Conservation (phyloP, 2,329 filamentous ascomycete genomes). For the Calycina marina region DNA sequence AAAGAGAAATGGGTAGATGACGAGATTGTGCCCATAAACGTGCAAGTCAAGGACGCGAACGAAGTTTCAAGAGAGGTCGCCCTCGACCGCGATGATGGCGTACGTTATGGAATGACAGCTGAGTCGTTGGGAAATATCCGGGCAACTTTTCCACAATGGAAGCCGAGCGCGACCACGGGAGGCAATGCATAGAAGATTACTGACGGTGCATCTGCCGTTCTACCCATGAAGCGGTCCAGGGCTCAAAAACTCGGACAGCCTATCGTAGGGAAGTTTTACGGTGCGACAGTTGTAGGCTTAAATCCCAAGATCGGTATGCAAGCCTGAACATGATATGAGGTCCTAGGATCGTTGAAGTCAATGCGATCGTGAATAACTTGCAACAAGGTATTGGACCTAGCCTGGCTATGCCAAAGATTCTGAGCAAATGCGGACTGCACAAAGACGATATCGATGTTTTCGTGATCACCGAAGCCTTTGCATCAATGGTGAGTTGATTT, state of each 20-base stretch:
- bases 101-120: slow-evolving; percentile 68
- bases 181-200: slow-evolving; percentile 92
- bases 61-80: slow-evolving; percentile 67
- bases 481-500: slow-evolving; percentile 62
- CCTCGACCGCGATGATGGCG: slow-evolving; percentile 71
- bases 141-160: slow-evolving; percentile 78
- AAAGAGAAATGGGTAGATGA: slow-evolving; percentile 74
- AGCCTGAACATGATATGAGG: too few species aligned
- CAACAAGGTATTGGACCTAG: slow-evolving; percentile 87
- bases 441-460: slow-evolving; percentile 87
- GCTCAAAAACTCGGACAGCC: slow-evolving; percentile 69
- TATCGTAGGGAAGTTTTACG: slow-evolving; percentile 82
- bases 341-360: too few species aligned
- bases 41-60: slow-evolving; percentile 76
- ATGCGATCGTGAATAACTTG: too few species aligned
- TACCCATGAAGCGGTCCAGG: slow-evolving; percentile 58
- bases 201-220: slow-evolving; percentile 86
- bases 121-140: slow-evolving; percentile 83
- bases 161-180: slow-evolving; percentile 82
- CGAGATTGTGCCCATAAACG: slow-evolving; percentile 74
- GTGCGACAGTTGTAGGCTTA: slow-evolving; percentile 71
- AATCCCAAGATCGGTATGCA: slow-evolving; percentile 86
- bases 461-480: slow-evolving; percentile 98
- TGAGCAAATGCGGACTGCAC: slow-evolving; percentile 68
- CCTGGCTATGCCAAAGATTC: slow-evolving; percentile 83